Base-by-base conservation (phyloP, 2,329 filamentous ascomycete genomes). In the Alternaria solani region DNA sequence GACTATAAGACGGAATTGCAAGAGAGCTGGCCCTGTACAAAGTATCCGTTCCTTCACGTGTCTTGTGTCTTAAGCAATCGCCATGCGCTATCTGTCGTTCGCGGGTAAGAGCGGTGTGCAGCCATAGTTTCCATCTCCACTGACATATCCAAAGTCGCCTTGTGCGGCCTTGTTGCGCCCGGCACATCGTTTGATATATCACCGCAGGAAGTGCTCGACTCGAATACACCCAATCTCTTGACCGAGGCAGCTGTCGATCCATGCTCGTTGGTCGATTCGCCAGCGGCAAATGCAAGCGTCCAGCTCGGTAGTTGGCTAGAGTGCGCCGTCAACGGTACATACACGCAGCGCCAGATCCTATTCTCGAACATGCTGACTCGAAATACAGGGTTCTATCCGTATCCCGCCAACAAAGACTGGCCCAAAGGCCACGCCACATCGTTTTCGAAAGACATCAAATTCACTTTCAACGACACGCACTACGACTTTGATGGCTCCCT, bases 401-500 rank as follows among this genome's bases (percentile, higher is more conserved):
- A 66, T 38, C 74, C 74, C 20, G 72, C 55, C 26, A 76, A 76
- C 49, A 69, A 64, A 1, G 46, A 72, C 16, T 76, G 74, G 74
- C 67, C 69, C 11, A 42, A 56, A 18, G 66, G 65, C 18, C 74
- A 70, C 44, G 62, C 67, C 11, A 23, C 52, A 5, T 62, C 71
- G 3, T 76, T 76, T 46, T 71, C 70, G 16, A 61, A 63, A 16
- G 65, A 67, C 46, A 59, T 76, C n/a, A 61, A 58, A 2, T 75
- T 74, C 49, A 75, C 70, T 11, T 75, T 76, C 67, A 76, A 76
- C 52, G 64, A 69, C 49, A 74, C 71, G 12, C 71, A 69, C 26
- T 75, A 74, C 64, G 68, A 74, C 60, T 75, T 72, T 41, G 64
- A 65, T 30, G 68, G 70, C 61, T 75, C 70, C 20, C 53, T 72